Percentiles rank a stretch among this genome's conserved stretches.
These are phyloP conservation scores for Podaxis rugospora DNA, from an alignment of 768 basidiomycete genomes.

Conservation along the genomic window DNA sequence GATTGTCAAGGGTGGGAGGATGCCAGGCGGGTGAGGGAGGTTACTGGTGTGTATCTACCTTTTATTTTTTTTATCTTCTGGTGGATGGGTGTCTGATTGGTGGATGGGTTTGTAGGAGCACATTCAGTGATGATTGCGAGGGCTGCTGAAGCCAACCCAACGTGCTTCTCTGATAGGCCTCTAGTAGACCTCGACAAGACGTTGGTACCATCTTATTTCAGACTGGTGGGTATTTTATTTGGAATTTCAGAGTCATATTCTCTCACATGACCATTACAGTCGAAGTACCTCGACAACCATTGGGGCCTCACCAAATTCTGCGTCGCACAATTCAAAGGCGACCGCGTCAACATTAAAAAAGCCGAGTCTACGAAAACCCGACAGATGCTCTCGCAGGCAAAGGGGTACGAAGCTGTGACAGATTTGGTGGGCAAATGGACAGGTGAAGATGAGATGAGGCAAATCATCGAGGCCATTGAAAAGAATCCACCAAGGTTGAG, in stretches of 20 bases:
- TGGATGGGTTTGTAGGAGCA: slow-evolving; percentile 44
- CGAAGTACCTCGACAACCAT: slow-evolving; percentile 71
- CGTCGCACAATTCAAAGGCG: slow-evolving; percentile 73
- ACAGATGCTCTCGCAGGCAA: slow-evolving; percentile 53
- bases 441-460: slow-evolving; percentile 58
- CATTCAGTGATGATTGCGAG: slow-evolving; percentile 96
- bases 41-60: slow-evolving; percentile 52
- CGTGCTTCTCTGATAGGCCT: slow-evolving; percentile 73
- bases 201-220: slow-evolving; percentile 69
- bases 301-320: slow-evolving; percentile 90
- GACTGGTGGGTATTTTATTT: slow-evolving; percentile 47
- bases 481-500: slow-evolving; percentile 34
- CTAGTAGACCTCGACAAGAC: slow-evolving; percentile 64
- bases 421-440: slow-evolving; percentile 49
- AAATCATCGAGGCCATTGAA: slow-evolving; percentile 50
- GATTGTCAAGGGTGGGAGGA: slow-evolving; percentile 83
- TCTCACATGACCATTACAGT: slow-evolving; percentile 33
- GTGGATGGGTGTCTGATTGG: neutral
- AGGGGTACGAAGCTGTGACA: slow-evolving; percentile 52
- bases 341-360: slow-evolving; percentile 52
- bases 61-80: slow-evolving; percentile 12
- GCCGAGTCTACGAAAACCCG: slow-evolving; percentile 53
- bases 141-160: slow-evolving; percentile 89
- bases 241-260: neutral
- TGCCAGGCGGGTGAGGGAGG: slow-evolving; percentile 63